Base-by-base conservation (phyloP, 2,329 filamentous ascomycete genomes). In the Biscogniauxia marginata region DNA sequence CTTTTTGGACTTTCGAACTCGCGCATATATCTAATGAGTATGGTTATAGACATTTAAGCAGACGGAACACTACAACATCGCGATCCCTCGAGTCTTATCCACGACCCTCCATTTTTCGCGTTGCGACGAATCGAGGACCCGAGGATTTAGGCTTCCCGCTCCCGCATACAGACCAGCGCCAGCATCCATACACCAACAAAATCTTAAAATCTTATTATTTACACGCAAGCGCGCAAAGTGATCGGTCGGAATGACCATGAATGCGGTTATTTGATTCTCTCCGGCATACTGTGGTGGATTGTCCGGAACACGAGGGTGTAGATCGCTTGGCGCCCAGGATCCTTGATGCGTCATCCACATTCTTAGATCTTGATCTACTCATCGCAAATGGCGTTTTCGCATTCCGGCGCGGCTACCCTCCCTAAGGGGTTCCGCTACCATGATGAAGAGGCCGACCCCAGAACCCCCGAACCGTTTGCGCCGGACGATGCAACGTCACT, bases 381-480 rank as follows among this genome's bases (percentile, higher is more conserved):
- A 39, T 39, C 13, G 30, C 30, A 39, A 39, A 39, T 83, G 80
- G 71, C 75, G 67, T 71, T 75, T 66, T 74, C 78, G 54, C 75
- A 79, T 70, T 74, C 75, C 62, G 71, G 74, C 56, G 72, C 75
- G 67, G 73, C 76, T 58, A 73, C 75, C 63, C 72, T 78, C 61
- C 71, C 80, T 62, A 75, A 73, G 65, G 75, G 72, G 58, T 75
- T 76, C 63, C 72, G 74, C 61, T 71, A 66, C 61, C 61, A 65
- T 53, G 66, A 67, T 53, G 71, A 70, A 61, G 69, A 72, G 45
- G 69, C 73, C 49, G 67, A 71, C 11, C 78, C 77, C 49, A 79
- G 70, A 65, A 85, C 83, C 8, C 82, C 83, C 21, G 83, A 85
- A 65, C 82, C 82, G 53, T 69, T 69, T 53, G 61, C 71, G 43